These are phyloP conservation scores for Aquilaria sinensis DNA, from an alignment of 345 rosid genomes.

Conservation along the genomic window DNA sequence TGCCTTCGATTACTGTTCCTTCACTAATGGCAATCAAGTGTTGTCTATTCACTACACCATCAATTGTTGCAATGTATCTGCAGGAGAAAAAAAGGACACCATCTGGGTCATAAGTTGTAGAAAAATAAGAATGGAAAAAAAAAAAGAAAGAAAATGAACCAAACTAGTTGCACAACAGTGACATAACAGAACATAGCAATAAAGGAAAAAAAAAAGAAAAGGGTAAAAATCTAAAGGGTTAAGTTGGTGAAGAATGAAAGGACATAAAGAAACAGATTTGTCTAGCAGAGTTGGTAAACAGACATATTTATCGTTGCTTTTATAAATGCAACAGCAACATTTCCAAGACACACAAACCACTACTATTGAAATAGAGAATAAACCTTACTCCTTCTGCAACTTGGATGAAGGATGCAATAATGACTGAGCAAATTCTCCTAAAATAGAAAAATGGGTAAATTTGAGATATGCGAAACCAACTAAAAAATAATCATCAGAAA, in stretches of 20 bases:
- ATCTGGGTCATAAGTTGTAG: too few species aligned
- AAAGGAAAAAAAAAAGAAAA: too few species aligned
- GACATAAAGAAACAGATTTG: too few species aligned
- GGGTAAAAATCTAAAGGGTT: too few species aligned
- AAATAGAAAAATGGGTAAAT: constrained; percentile 5
- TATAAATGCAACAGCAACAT: not conserved
- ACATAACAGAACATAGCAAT: not conserved
- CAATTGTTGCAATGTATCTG: constrained; percentile 81
- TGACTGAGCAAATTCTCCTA: constrained; percentile 87
- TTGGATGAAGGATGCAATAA: constrained; percentile 89
- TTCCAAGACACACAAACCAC: too few species aligned
- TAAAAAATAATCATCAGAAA: not conserved
- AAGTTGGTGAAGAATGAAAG: not conserved
- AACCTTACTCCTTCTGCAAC: constrained; percentile 74
- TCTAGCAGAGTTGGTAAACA: too few species aligned
- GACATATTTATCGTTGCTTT: not conserved
- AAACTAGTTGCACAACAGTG: not conserved
- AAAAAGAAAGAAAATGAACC: too few species aligned
- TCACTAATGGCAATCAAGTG: constrained; percentile 66
- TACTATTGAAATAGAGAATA: too few species aligned
- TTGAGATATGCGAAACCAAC: not conserved
- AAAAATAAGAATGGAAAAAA: too few species aligned
- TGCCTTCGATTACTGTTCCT: constrained; percentile 71
- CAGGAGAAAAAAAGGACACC: not conserved
- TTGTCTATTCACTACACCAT: constrained; percentile 55